Evolutionary conservation across 164 flowering plant genomes (phyloP).

Genomic region (Vitis rupestris): DNA sequence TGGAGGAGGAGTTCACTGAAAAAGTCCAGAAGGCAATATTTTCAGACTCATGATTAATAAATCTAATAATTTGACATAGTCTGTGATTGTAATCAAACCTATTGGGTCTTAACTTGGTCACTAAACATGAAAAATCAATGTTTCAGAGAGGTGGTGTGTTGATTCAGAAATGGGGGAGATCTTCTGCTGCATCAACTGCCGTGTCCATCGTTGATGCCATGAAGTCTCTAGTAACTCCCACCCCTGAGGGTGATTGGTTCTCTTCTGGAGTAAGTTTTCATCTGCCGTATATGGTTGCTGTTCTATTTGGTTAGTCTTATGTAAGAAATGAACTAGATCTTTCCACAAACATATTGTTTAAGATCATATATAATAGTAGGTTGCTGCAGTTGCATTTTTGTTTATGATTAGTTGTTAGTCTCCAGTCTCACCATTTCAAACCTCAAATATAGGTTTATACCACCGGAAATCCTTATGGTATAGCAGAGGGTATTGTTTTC

Average conservation of each 20-base stretch:
- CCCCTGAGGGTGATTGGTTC: slow-evolving; percentile 98
- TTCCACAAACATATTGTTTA: too few relatives aligned
- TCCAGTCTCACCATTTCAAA: slow-evolving; percentile 9
- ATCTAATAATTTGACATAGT: too few relatives aligned
- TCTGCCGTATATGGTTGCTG: neutral
- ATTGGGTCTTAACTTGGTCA: too few relatives aligned
- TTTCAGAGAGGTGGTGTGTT: slow-evolving; percentile 91
- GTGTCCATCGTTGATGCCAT: slow-evolving; percentile 93
- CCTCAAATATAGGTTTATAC: slow-evolving; percentile 73
- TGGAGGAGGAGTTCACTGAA: slow-evolving; percentile 89
- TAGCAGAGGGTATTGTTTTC: slow-evolving; percentile 89
- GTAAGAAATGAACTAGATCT: too few relatives aligned
- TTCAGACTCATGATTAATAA: neutral
- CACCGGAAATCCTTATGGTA: slow-evolving; percentile 92
- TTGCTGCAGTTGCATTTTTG: too few relatives aligned
- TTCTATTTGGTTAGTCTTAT: too few relatives aligned
- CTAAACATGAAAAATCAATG: slow-evolving; percentile 1
- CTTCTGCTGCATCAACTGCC: slow-evolving; percentile 98
- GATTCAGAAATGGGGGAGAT: slow-evolving; percentile 98
- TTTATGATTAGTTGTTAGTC: neutral
- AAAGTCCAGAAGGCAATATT: slow-evolving; percentile 74
- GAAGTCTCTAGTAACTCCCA: slow-evolving; percentile 81
- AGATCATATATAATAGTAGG: neutral
- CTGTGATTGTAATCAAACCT: too few relatives aligned
- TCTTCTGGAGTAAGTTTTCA: slow-evolving; percentile 76